phyloP scores from a whole-genome alignment of 805 yeast species.

The Candida tammaniensis region DNA sequence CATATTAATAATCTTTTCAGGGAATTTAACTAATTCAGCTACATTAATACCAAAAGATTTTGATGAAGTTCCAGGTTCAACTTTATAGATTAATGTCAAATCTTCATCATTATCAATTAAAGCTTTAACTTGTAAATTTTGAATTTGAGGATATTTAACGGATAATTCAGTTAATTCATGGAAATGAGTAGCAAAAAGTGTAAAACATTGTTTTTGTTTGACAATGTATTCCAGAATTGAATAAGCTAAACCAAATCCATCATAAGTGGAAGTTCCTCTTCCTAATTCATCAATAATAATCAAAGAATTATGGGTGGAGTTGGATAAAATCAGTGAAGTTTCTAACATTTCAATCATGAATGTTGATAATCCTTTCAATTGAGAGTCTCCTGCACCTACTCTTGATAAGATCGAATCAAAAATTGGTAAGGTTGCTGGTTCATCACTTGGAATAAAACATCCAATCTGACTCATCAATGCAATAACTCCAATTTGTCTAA shows the following conservation, averaged over 20 bases:
- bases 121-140: conserved; percentile 90
- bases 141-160: conserved; percentile 57
- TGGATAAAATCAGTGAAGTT: conserved; percentile 79
- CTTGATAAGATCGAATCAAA: conserved; percentile 93
- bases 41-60: conserved; percentile 98
- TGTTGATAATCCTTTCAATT: conserved; percentile 93
- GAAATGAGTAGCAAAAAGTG: conserved; percentile 95
- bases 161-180: conserved; percentile 88
- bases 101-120: conserved; percentile 68
- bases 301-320: conserved; percentile 75
- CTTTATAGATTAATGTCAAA: conserved; percentile 85
- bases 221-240: conserved; percentile 87
- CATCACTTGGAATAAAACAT: conserved; percentile 73
- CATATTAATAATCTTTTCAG: conserved; percentile 85
- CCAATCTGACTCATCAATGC: conserved; percentile 88
- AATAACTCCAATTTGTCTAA: conserved; percentile 84
- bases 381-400: conserved; percentile 99
- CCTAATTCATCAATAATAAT: conserved; percentile 94
- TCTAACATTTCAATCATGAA: conserved; percentile 93
- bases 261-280: conserved; percentile 85
- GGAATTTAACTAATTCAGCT: conserved; percentile 93
- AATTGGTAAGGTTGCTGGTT: conserved; percentile 68
- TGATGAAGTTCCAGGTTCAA: conserved; percentile 94
- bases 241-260: conserved; percentile 98
- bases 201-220: conserved; percentile 66